Conservation (phyloP, 2,329 filamentous ascomycete genomes). For the Scytalidium lignicola region DNA sequence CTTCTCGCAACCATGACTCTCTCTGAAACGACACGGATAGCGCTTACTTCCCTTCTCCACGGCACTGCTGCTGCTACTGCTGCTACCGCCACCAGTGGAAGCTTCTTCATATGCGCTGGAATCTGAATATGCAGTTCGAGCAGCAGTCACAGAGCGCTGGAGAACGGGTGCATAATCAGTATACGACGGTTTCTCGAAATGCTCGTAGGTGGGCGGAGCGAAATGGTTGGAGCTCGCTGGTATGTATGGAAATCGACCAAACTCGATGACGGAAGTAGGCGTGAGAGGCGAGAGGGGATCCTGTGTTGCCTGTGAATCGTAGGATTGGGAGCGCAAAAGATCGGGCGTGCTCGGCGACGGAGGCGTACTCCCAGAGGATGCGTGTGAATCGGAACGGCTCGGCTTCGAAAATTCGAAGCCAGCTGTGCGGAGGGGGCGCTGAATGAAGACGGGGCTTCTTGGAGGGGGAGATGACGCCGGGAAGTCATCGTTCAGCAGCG, state of each 20-base stretch:
- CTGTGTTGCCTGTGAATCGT: constrained; percentile 53
- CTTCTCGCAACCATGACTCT: constrained; percentile 67
- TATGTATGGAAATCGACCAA: constrained; percentile 29
- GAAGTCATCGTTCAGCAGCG: constrained; percentile 53
- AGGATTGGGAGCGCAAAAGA: constrained; percentile 56
- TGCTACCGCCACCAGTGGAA: constrained; percentile 7
- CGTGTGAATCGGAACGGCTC: constrained; percentile 20
- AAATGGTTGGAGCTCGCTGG: constrained; percentile 33
- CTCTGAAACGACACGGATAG: constrained; percentile 69
- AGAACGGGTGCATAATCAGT: constrained; percentile 6
- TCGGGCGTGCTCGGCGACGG: constrained; percentile 39
- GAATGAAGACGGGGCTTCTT: constrained; percentile 10
- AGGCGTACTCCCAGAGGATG: constrained; percentile 30
- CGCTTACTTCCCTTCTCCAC: constrained; percentile 43
- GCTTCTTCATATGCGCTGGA: constrained; percentile 14
- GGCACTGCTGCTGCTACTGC: neutral
- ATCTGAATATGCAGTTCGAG: constrained; percentile 4
- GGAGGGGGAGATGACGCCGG: constrained; percentile 17
- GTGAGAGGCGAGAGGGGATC: constrained; percentile 53
- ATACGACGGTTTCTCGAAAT: constrained; percentile 8
- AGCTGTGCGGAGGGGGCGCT: constrained; percentile 3
- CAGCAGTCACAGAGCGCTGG: constrained; percentile 7
- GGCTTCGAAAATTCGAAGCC: constrained; percentile 10
- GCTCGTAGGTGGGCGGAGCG: constrained; percentile 18
- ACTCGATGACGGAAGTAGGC: constrained; percentile 40